Conservation (phyloP, 306 rosid species). For the Sophora flavescens region DNA sequence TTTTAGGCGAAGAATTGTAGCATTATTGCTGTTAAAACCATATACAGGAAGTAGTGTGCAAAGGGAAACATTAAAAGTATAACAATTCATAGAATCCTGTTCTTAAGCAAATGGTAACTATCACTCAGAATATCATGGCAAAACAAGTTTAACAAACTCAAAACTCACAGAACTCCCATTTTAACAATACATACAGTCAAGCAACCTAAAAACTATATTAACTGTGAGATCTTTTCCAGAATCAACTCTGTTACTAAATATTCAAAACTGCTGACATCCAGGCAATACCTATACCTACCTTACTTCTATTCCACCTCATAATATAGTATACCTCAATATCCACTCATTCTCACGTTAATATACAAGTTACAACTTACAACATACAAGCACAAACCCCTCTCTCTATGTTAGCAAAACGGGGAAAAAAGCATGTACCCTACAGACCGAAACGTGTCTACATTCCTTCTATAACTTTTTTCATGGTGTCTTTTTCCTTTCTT, state of each 20-base stretch:
- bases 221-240: conserved; percentile 8
- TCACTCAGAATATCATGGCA: background rate
- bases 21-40: too few species aligned
- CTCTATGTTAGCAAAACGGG: conserved; percentile 47
- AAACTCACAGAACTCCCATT: background rate
- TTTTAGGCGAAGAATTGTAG: too few species aligned
- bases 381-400: conserved; percentile 47
- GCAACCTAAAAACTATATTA: conserved; percentile 14
- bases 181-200: conserved; percentile 37
- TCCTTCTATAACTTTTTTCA: background rate
- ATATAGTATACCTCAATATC: too few species aligned
- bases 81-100: background rate
- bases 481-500: background rate
- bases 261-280: background rate
- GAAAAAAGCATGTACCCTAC: conserved; percentile 11
- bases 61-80: background rate
- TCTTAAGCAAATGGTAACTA: background rate
- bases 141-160: conserved; percentile 12
- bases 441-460: conserved; percentile 22
- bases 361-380: conserved; percentile 41
- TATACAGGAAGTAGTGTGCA: background rate
- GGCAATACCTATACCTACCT: too few species aligned
- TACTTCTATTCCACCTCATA: background rate
- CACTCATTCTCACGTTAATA: background rate
- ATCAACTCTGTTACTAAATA: background rate